These are phyloP conservation scores for Globisporangium spinosum DNA, from an alignment of 352 stramenopile genomes.

Conservation along the genomic window DNA sequence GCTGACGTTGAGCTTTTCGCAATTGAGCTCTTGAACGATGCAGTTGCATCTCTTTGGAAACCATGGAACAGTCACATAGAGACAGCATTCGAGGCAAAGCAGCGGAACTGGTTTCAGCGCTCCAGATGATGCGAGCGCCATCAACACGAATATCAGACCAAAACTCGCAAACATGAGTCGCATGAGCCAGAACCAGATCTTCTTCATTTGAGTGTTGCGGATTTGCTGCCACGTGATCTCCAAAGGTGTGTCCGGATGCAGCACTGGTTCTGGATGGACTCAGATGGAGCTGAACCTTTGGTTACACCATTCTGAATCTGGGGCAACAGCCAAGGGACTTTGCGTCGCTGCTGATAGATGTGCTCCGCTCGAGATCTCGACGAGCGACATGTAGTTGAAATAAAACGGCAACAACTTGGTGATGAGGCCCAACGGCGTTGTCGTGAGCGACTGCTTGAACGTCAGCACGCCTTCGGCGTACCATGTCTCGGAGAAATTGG, in stretches of 20 bases:
- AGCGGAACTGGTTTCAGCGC: neutral
- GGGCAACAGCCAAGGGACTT: neutral
- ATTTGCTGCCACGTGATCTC: neutral
- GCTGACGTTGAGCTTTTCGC: constrained; percentile 12
- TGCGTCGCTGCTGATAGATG: neutral
- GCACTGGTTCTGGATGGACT: neutral
- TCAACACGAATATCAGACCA: neutral
- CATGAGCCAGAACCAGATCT: neutral
- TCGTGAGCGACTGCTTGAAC: constrained; percentile 12
- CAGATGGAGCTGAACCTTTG: neutral
- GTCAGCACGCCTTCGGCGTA: constrained; percentile 12
- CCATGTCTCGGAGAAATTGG: constrained; percentile 9
- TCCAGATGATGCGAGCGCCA: neutral
- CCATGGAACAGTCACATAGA: constrained; percentile 2
- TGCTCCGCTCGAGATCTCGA: constrained; percentile 8
- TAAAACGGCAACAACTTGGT: constrained; percentile 12
- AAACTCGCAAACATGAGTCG: neutral
- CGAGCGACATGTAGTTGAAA: constrained; percentile 14
- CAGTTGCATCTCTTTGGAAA: neutral
- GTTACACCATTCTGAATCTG: neutral
- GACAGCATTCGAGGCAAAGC: neutral
- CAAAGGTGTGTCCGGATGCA: neutral
- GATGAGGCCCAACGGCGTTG: neutral
- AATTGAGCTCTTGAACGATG: constrained; percentile 13
- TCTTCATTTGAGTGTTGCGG: neutral